phyloP scores from a whole-genome alignment of 108 stramenopile species.

The Pseudonitzschia multiseries region DNA sequence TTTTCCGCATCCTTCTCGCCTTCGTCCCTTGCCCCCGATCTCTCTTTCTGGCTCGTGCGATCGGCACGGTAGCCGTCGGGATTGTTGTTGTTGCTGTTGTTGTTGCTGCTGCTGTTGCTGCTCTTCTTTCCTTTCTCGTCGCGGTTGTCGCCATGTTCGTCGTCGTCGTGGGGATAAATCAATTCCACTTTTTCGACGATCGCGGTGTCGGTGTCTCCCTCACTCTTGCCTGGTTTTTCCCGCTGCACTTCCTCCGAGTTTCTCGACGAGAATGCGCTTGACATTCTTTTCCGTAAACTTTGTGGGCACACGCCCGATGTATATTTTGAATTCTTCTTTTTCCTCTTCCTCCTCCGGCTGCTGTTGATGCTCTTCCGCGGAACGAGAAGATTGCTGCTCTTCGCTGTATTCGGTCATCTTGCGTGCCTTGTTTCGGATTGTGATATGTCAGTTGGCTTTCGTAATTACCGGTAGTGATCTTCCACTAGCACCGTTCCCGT shows the following conservation, averaged over 20 bases:
- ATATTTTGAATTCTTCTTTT: slow-evolving; percentile 51
- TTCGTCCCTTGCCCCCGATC: neutral
- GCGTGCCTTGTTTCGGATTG: no score
- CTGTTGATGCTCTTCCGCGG: neutral
- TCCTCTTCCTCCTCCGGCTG: slow-evolving; percentile 1
- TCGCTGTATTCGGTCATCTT: neutral
- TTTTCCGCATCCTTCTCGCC: slow-evolving; percentile 18
- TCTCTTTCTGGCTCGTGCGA: neutral
- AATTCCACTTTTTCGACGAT: slow-evolving; percentile 44
- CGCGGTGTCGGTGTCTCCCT: slow-evolving; percentile 23
- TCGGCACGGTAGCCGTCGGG: slow-evolving; percentile 11
- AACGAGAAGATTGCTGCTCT: neutral
- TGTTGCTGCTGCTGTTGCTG: slow-evolving; percentile 11
- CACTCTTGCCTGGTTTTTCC: slow-evolving; percentile 8
- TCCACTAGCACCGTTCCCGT: no score
- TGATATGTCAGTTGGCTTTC: no score
- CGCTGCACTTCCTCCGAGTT: slow-evolving; percentile 37
- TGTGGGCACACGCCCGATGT: slow-evolving; percentile 72
- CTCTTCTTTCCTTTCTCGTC: no score
- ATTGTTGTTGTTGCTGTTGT: slow-evolving; percentile 9
- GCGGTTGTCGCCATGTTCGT: slow-evolving; percentile 3
- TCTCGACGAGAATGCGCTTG: slow-evolving; percentile 44
- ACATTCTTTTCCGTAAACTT: slow-evolving; percentile 59
- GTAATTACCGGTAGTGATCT: no score
- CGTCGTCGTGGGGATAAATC: slow-evolving; percentile 32